A percentile compares a stretch with the other conserved stretches of the same genome.
Conservation (phyloP, 225 moss, liverwort and hornwort genomes). For the Anthoceros angustus region DNA sequence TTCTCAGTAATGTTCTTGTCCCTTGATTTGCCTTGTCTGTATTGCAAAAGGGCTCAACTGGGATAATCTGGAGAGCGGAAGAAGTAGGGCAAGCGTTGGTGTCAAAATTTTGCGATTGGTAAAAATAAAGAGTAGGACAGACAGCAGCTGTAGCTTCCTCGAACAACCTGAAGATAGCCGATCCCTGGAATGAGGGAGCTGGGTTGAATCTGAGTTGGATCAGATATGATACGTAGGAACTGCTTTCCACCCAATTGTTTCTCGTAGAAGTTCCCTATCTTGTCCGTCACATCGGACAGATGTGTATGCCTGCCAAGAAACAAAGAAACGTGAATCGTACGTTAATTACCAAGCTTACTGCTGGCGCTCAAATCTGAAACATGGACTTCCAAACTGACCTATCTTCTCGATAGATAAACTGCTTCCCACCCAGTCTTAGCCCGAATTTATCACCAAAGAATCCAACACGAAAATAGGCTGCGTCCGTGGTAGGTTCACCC, state of each 20-base stretch:
- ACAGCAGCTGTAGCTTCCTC: background rate
- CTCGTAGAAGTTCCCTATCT: constrained; percentile 4
- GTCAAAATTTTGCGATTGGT: background rate
- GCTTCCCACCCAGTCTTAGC: background rate
- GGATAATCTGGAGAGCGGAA: background rate
- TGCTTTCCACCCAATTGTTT: background rate
- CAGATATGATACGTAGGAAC: constrained; percentile 1
- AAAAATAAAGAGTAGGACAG: background rate
- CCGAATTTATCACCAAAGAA: background rate
- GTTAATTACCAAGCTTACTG: background rate
- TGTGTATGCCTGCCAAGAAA: background rate
- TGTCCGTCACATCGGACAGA: constrained; percentile 1
- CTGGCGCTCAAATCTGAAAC: background rate
- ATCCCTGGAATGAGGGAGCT: background rate
- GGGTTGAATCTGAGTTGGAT: constrained; percentile 1
- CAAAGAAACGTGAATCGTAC: background rate
- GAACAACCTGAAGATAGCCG: background rate
- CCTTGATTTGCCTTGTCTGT: background rate
- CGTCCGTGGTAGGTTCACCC: background rate
- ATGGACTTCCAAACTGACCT: background rate
- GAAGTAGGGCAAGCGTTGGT: background rate
- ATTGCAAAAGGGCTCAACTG: background rate
- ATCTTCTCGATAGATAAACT: background rate
- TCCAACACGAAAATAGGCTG: background rate
- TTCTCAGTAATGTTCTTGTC: background rate